Evolutionary conservation across 208 protist species (phyloP), one percentile per base, ranked within the genome.

Genomic region (Acanthamoeba castellanii): DNA sequence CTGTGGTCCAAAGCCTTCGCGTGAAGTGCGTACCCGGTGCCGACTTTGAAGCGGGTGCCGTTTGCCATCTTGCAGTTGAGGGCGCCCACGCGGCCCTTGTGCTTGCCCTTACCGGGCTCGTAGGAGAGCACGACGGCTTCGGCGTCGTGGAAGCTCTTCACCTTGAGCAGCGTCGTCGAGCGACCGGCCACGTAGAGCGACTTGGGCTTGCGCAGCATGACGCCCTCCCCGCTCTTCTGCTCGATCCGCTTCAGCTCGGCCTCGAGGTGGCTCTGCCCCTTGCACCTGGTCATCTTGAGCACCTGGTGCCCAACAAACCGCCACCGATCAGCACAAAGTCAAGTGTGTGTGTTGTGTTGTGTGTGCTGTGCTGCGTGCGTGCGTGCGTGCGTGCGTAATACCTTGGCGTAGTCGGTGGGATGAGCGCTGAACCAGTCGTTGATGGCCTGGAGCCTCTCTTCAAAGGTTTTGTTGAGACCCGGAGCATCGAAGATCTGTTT

Each of bases 191-290:
- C 97, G 84, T 97, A 97, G 7, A 91, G 45, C 32, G 94, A 97
- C 20, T 81, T 70, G 16, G 97, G 97, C 94, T 97, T n/a, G 7
- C 97, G 76, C 57, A 98, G 96, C 97, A 98, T 98, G 25, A 98
- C 25, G 37, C 97, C 97, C 95, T 98, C 97, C 37, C 97, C 97
- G 27, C 96, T 95, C 85, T 95, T 72, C 47, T 42, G 27, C 70
- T 96, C 82, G 30, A 98, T 94, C 30, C 52, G 18, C 50, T 95
- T 82, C 47, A 98, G 89, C 92, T 94, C 66, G 32, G 27, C 42
- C 22, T 96, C 72, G 18, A 98, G 66, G 27, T 97, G 94, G 22
- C 25, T 74, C n/a, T 45, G 16, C 27, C 95, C 70, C 55, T 97
- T 95, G 95, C 96, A 97, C 74, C 55, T 93, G 57, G 30, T 68